phyloP scores from a whole-genome alignment of 2,329 filamentous ascomycete species.

The Neonectria punicea region DNA sequence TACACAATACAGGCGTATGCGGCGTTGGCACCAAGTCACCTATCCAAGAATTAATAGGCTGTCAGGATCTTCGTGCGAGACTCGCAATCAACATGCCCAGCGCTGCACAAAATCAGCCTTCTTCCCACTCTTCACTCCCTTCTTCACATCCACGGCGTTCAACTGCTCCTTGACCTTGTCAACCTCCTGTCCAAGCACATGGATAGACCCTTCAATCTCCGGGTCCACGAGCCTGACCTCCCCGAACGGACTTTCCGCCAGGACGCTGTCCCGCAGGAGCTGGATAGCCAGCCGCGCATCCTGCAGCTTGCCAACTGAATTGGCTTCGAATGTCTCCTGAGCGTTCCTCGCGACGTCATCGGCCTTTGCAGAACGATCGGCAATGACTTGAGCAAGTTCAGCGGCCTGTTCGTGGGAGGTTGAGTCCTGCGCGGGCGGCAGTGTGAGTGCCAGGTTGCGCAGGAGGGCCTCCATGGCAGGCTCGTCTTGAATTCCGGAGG shows the following conservation, averaged over 20 bases:
- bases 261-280: slow-evolving; percentile 60
- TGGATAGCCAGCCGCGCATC: slow-evolving; percentile 61
- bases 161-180: slow-evolving; percentile 53
- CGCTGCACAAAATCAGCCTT: slow-evolving; percentile 57
- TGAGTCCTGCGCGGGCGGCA: slow-evolving; percentile 48
- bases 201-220: slow-evolving; percentile 63
- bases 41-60: neutral
- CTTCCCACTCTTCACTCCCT: slow-evolving; percentile 56
- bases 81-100: slow-evolving; percentile 41
- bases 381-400: slow-evolving; percentile 49
- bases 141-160: slow-evolving; percentile 50
- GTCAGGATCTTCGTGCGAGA: neutral
- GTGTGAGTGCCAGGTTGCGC: slow-evolving; percentile 56
- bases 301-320: slow-evolving; percentile 53
- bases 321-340: slow-evolving; percentile 62
- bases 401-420: slow-evolving; percentile 41
- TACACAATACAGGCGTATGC: slow-evolving; percentile 23
- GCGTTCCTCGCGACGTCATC: slow-evolving; percentile 56
- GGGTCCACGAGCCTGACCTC: slow-evolving; percentile 62
- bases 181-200: slow-evolving; percentile 58
- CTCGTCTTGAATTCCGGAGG: slow-evolving; percentile 51
- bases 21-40: neutral
- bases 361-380: slow-evolving; percentile 55
- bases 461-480: slow-evolving; percentile 60
- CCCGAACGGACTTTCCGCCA: slow-evolving; percentile 63